Evolutionary conservation across 1,284 basidiomycete genomes (phyloP).

Genomic region (Fomes fomentarius): DNA sequence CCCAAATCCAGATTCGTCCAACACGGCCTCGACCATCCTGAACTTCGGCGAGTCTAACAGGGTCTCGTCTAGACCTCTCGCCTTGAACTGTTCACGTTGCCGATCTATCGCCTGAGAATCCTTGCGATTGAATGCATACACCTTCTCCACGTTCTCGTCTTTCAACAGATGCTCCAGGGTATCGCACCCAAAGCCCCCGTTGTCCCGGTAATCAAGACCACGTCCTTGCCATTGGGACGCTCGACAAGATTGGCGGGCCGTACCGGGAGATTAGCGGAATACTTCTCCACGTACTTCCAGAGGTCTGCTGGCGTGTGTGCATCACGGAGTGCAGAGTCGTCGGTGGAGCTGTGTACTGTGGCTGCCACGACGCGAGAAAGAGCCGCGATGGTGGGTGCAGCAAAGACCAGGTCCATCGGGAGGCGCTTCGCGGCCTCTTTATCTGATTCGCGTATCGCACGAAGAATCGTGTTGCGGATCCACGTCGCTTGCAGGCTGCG

Average conservation of each 20-base stretch:
- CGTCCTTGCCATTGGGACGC: constrained; percentile 11
- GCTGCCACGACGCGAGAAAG: constrained; percentile 31
- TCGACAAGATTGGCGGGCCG: constrained; percentile 10
- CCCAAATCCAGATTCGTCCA: constrained; percentile 35
- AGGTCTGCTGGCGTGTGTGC: constrained; percentile 19
- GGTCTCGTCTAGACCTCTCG: constrained; percentile 33
- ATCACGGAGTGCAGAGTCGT: constrained; percentile 24
- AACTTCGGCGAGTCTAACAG: constrained; percentile 36
- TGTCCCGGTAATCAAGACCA: constrained; percentile 33
- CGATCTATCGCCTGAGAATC: constrained; percentile 24
- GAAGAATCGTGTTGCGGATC: constrained; percentile 42
- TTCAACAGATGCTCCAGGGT: constrained; percentile 25
- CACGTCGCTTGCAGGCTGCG: constrained; percentile 43
- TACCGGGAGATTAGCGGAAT: constrained; percentile 15
- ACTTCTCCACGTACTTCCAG: constrained; percentile 19
- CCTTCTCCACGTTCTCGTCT: constrained; percentile 17
- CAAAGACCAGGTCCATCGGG: constrained; percentile 39
- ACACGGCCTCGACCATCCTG: constrained; percentile 38
- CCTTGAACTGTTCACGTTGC: constrained; percentile 34
- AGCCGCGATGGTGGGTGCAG: constrained; percentile 35
- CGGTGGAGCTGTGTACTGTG: constrained; percentile 11
- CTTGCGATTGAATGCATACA: constrained; percentile 30
- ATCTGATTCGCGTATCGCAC: constrained; percentile 34
- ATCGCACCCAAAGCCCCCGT: constrained; percentile 31
- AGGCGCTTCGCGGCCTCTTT: constrained; percentile 27